Evolutionary conservation across 140 eudicot species (phyloP).

Genomic region (Oenanthe javanica): DNA sequence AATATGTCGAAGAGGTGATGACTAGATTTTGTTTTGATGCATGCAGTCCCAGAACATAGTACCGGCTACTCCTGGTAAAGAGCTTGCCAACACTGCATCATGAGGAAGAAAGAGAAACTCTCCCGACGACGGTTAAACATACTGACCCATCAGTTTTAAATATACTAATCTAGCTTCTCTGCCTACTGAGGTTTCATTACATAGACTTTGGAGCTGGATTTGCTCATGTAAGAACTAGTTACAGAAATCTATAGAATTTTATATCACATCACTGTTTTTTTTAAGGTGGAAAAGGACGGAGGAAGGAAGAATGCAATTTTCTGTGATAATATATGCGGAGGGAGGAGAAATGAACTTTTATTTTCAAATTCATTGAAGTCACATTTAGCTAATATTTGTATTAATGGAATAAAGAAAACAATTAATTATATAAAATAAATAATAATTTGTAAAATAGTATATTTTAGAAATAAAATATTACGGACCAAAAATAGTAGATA

Average conservation of each 20-base stretch:
- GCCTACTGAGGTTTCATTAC: neutral
- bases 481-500: too few relatives aligned
- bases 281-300: too few relatives aligned
- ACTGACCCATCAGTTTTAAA: neutral
- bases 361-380: too few relatives aligned
- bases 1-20: neutral
- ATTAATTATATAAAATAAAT: too few relatives aligned
- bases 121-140: neutral
- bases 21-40: conserved; percentile 6
- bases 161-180: neutral
- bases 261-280: neutral
- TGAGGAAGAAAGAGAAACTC: conserved; percentile 16
- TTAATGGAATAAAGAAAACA: too few relatives aligned
- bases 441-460: too few relatives aligned
- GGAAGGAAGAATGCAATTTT: too few relatives aligned
- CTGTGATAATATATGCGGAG: too few relatives aligned
- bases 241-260: neutral
- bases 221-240: neutral
- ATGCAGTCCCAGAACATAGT: conserved; percentile 40
- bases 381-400: too few relatives aligned
- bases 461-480: too few relatives aligned
- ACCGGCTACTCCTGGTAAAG: conserved; percentile 28
- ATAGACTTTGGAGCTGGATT: neutral
- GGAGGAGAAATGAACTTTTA: too few relatives aligned
- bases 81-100: conserved; percentile 37